Conservation (phyloP, 345 rosid species). For the Camelina laxa region DNA sequence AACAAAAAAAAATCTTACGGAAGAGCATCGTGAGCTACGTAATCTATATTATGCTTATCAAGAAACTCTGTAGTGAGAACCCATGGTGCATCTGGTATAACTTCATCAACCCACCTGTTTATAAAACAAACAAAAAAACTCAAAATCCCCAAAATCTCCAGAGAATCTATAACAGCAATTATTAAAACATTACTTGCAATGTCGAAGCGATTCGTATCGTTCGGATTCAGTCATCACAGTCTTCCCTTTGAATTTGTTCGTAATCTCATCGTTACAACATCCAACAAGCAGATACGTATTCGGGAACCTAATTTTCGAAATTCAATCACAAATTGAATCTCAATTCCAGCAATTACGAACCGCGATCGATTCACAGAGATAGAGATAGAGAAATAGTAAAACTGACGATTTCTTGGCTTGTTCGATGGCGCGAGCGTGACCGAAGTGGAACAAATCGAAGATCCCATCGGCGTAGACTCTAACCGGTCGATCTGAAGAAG, state of each 20-base stretch:
- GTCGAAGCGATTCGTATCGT: constrained; percentile 71
- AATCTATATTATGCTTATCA: constrained; percentile 65
- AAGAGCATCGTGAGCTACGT: constrained; percentile 72
- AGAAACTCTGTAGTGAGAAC: constrained; percentile 65
- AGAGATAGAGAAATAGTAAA: neutral
- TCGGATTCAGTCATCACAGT: constrained; percentile 74
- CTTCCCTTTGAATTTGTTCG: constrained; percentile 69
- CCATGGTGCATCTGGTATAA: constrained; percentile 82
- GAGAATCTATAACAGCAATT: neutral
- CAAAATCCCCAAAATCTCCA: neutral
- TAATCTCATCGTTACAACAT: constrained; percentile 68
- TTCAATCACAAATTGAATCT: neutral
- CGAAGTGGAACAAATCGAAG: constrained; percentile 72
- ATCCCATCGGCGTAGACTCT: constrained; percentile 74
- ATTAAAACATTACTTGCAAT: constrained; percentile 56
- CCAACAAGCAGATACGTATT: constrained; percentile 68
- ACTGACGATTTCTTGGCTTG: constrained; percentile 69
- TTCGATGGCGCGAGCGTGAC: constrained; percentile 74
- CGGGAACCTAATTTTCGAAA: constrained; percentile 53
- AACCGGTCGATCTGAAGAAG: constrained; percentile 42
- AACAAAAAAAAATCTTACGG: constrained; percentile 48
- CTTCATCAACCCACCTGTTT: constrained; percentile 78
- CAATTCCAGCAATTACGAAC: neutral
- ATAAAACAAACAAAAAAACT: neutral
- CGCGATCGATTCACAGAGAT: neutral